phyloP scores from a whole-genome alignment of 2,329 filamentous ascomycete genomes.

The Talaromyces pinophilus region DNA sequence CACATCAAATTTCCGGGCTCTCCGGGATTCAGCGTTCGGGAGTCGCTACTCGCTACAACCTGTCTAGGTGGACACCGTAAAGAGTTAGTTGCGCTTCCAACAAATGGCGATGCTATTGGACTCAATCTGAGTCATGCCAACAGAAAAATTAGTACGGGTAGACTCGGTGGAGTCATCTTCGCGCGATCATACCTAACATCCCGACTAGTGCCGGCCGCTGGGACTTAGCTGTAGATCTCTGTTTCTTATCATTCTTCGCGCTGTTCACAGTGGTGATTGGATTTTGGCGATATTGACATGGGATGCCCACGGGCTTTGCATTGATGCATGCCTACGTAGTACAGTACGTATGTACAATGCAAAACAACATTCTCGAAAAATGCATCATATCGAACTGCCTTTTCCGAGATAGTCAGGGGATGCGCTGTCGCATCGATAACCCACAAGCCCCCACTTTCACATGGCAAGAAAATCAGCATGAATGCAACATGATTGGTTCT shows the following conservation, averaged over 20 bases:
- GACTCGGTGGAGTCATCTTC: background rate
- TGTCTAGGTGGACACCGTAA: background rate
- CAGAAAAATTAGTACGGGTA: constrained; percentile 7
- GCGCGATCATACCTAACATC: constrained; percentile 21
- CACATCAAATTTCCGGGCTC: background rate
- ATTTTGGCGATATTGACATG: background rate
- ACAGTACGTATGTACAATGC: background rate
- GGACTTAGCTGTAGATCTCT: constrained; percentile 9
- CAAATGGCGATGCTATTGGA: background rate
- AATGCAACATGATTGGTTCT: constrained; percentile 7
- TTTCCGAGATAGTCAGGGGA: background rate
- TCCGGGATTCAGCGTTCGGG: background rate
- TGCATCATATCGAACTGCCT: background rate
- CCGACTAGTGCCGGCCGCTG: background rate
- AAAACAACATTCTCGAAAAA: background rate
- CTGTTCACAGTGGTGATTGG: background rate
- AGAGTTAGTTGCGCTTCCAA: background rate
- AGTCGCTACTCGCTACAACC: background rate
- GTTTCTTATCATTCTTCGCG: background rate
- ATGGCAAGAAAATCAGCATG: background rate
- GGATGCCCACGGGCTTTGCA: background rate
- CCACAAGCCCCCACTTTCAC: background rate
- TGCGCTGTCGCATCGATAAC: background rate
- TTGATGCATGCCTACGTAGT: too few relatives aligned
- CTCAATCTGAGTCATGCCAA: background rate